Conservation (phyloP, 1,284 basidiomycete species). For the Trichosporon coremiiforme region DNA sequence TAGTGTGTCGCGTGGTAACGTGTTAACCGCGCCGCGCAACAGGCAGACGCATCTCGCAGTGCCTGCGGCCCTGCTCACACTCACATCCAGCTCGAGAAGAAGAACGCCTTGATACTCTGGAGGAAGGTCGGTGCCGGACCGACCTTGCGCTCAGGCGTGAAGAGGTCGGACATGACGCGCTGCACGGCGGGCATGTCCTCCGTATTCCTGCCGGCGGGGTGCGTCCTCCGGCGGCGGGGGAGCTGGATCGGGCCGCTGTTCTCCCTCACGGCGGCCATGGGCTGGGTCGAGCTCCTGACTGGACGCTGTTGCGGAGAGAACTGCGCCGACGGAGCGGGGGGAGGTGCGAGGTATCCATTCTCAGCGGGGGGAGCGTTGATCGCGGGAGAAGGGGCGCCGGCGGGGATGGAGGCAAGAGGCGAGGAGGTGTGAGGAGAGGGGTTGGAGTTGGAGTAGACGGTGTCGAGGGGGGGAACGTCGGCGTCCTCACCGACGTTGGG, state of each 20-base stretch:
- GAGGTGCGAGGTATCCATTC: background rate
- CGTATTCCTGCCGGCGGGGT: background rate
- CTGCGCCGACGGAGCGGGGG: background rate
- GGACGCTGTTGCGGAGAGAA: background rate
- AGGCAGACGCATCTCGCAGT: background rate
- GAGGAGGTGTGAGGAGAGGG: background rate
- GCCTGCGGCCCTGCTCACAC: slow-evolving; percentile 23
- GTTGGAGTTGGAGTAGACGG: background rate
- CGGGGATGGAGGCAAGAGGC: background rate
- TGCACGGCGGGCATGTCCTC: slow-evolving; percentile 28
- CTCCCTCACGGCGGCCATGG: background rate
- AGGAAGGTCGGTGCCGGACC: slow-evolving; percentile 53
- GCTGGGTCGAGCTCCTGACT: background rate
- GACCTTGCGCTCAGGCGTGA: slow-evolving; percentile 53
- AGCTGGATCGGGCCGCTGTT: slow-evolving; percentile 11
- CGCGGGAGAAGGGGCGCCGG: background rate
- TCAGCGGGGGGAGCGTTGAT: background rate
- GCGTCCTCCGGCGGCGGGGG: slow-evolving; percentile 3
- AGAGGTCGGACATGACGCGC: slow-evolving; percentile 51
- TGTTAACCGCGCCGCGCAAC: background rate
- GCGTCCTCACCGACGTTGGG: background rate
- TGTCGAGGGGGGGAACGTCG: background rate
- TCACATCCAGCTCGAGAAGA: slow-evolving; percentile 55
- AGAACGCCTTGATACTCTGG: slow-evolving; percentile 49
- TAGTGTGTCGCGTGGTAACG: too few species aligned